Evolutionary conservation across 2,329 filamentous ascomycete species (phyloP).

Genomic region (Venturia pyrina): DNA sequence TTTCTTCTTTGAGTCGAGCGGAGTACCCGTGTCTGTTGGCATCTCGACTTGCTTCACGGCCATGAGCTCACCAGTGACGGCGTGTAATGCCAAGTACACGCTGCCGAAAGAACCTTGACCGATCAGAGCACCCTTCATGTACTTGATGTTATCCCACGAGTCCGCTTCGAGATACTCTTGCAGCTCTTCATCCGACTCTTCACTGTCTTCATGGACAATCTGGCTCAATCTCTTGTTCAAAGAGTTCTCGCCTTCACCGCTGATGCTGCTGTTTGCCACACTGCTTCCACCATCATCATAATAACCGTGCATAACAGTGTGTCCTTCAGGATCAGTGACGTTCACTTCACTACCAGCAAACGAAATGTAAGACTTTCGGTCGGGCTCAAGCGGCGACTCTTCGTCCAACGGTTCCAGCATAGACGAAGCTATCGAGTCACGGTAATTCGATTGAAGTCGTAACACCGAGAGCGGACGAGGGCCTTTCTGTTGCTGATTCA

Average conservation of each 20-base stretch:
- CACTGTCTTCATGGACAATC: constrained; percentile 79
- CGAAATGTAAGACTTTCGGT: constrained; percentile 93
- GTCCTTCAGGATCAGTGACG: constrained; percentile 68
- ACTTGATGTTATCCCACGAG: constrained; percentile 93
- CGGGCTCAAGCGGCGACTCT: constrained; percentile 76
- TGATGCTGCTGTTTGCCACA: constrained; percentile 57
- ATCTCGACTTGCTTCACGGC: constrained; percentile 97
- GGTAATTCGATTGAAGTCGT: constrained; percentile 53
- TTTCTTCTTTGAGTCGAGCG: constrained; percentile 85
- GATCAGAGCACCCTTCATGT: constrained; percentile 98
- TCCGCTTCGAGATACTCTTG: constrained; percentile 84
- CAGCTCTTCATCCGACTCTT: constrained; percentile 82
- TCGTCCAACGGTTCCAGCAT: constrained; percentile 85
- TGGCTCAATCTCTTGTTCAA: constrained; percentile 75
- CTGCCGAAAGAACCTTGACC: constrained; percentile 94
- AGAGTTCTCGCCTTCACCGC: constrained; percentile 53
- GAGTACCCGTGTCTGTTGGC: constrained; percentile 64
- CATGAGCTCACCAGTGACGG: constrained; percentile 92
- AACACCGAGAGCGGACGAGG: constrained; percentile 50
- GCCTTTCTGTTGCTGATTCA: constrained; percentile 34
- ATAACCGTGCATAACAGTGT: constrained; percentile 62
- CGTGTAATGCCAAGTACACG: constrained; percentile 89
- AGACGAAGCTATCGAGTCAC: constrained; percentile 82
- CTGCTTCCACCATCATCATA: constrained; percentile 73
- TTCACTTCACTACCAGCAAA: constrained; percentile 62